Conservation (phyloP, 345 rosid genomes). For the Viola odorata region DNA sequence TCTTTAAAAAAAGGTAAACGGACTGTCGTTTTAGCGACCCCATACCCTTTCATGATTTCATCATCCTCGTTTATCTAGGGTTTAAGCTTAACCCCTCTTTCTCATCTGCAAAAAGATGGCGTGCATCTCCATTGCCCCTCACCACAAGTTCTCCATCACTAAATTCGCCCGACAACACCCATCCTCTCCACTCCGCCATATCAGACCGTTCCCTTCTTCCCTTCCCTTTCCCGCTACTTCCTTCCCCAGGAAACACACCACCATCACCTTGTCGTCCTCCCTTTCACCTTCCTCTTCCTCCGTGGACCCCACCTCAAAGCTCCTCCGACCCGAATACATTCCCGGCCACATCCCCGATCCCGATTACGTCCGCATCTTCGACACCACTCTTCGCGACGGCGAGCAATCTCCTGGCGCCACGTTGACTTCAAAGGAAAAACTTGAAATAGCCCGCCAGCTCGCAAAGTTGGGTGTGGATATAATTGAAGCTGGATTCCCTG, state of each 20-base stretch:
- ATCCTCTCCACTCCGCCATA: not conserved
- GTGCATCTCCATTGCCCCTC: not conserved
- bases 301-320: not conserved
- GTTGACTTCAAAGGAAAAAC: conserved; percentile 79
- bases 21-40: too few species aligned
- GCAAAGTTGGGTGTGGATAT: conserved; percentile 85
- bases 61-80: not conserved
- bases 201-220: not conserved
- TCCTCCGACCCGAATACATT: conserved; percentile 54
- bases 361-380: conserved; percentile 74
- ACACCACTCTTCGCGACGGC: conserved; percentile 97
- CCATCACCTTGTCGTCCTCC: conserved; percentile 5
- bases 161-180: not conserved
- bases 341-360: conserved; percentile 73
- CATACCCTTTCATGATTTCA: too few species aligned
- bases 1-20: too few species aligned
- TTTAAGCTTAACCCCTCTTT: not conserved
- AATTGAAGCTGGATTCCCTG: conserved; percentile 92
- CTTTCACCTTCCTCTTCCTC: conserved; percentile 9
- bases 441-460: conserved; percentile 82
- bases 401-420: conserved; percentile 99
- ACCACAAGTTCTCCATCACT: not conserved
- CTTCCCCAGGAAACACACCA: not conserved
- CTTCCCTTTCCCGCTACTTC: not conserved
- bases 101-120: not conserved